These are phyloP conservation scores for Coemansia sp. DNA, from an alignment of 192 early-diverging fungal species.

Conservation along the genomic window DNA sequence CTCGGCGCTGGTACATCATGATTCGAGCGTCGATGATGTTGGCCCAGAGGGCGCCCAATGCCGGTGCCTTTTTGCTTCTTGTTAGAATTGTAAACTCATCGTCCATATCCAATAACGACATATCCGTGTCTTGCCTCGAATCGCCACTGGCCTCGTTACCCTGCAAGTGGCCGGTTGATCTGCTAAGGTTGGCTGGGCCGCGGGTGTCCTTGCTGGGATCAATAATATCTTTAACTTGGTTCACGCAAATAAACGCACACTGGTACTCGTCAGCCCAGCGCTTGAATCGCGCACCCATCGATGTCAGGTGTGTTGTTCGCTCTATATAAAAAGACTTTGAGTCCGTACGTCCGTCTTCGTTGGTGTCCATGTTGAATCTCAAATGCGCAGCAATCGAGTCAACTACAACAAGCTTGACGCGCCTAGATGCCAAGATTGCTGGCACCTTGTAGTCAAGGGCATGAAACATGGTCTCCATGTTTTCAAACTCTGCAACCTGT, in stretches of 20 bases:
- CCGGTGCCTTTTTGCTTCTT: conserved; percentile 60
- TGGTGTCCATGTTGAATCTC: conserved; percentile 19
- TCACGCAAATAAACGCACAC: conserved; percentile 74
- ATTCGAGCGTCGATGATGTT: conserved; percentile 73
- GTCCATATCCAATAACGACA: conserved; percentile 25
- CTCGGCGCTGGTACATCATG: conserved; percentile 52
- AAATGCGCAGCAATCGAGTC: conserved; percentile 86
- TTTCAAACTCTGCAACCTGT: conserved; percentile 69
- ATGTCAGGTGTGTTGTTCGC: conserved; percentile 59
- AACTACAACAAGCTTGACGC: conserved; percentile 75
- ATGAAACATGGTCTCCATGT: conserved; percentile 73
- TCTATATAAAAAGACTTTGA: conserved; percentile 32
- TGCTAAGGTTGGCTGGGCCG: background rate
- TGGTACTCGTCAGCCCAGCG: conserved; percentile 63
- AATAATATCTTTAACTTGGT: conserved; percentile 74
- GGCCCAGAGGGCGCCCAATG: conserved; percentile 74
- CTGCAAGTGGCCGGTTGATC: background rate
- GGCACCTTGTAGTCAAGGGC: conserved; percentile 76
- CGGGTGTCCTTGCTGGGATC: background rate
- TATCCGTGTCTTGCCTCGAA: conserved; percentile 15
- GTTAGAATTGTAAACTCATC: conserved; percentile 10
- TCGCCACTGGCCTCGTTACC: background rate
- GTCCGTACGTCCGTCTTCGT: background rate
- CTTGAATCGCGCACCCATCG: conserved; percentile 66
- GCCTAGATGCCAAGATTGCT: conserved; percentile 56